Base-by-base conservation (phyloP, 2,329 filamentous ascomycete genomes). In the Aureobasidium sp. region DNA sequence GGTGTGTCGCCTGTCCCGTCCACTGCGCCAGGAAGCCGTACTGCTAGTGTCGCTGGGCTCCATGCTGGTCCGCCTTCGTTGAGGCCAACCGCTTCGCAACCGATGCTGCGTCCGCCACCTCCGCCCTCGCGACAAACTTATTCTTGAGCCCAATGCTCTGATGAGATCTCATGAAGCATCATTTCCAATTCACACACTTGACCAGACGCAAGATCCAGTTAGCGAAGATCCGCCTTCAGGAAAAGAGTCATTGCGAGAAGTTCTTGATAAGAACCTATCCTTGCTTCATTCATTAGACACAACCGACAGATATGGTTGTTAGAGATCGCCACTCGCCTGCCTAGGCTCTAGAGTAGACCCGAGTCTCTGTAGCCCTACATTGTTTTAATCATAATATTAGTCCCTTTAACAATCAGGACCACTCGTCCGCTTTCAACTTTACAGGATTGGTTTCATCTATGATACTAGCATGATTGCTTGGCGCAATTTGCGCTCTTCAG, bases 1-100 rank as follows among this genome's bases (percentile, higher is more conserved):
- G 53, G 59, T 2, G 42, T 53, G 7, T 55, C 59, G 13, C 59
- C 47, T 25, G 1, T 53, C 3, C 58, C 58, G 8, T 45, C 37
- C 11, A 51, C 47, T 53, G 48, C 63, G 67, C 42, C 57, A 49
- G 57, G 57, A 21, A 59, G 57, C 29, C 39, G 57, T 16, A 41
- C 57, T 29, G 57, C 57, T 58, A 58, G 54, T 42, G 25, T 5
- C 39, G 29, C 3, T 30, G 54, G 54, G 29, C 36, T 42, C 7
- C 29, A 36, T 32, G 9, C 30, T 29, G 41, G 41, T 39, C 42
- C 42, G 3, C 41, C 54, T n/a, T 9, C 32, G 10, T 27, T 49
- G 44, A 58, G 54, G 32, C 42, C 54, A n/a, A 29, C 54, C 6
- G 42, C 54, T 11, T 58, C 54, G 14, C 54, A 58, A n/a, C 54